Conservation (phyloP, 1,284 basidiomycete genomes). For the Ganoderma leucocontextum region DNA sequence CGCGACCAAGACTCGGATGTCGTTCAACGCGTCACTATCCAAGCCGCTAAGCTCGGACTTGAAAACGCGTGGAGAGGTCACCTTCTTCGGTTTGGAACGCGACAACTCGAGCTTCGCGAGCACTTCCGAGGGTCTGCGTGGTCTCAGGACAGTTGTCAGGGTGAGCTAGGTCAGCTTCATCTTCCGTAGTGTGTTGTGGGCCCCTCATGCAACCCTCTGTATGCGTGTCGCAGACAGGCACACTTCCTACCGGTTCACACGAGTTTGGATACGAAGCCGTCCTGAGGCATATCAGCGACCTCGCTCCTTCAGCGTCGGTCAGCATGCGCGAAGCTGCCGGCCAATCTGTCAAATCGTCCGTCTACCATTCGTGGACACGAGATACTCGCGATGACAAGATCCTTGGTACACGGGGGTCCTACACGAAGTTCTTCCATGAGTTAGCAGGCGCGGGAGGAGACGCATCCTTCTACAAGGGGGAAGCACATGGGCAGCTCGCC, state of each 20-base stretch:
- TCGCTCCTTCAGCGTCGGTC: conserved; percentile 80
- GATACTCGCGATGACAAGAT: conserved; percentile 87
- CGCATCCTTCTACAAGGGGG: conserved; percentile 76
- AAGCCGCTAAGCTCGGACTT: conserved; percentile 68
- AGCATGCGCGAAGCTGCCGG: conserved; percentile 88
- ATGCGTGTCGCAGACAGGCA: conserved; percentile 50
- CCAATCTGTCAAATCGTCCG: conserved; percentile 82
- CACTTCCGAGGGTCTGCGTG: conserved; percentile 72
- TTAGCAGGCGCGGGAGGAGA: conserved; percentile 82
- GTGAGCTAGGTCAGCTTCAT: conserved; percentile 56
- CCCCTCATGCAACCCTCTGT: conserved; percentile 34
- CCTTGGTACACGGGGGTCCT: conserved; percentile 67
- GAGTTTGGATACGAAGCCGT: conserved; percentile 87
- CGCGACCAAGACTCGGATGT: conserved; percentile 89
- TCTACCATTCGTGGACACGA: conserved; percentile 80
- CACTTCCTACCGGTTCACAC: conserved; percentile 62
- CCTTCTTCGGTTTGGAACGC: conserved; percentile 68
- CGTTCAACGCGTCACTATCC: conserved; percentile 76
- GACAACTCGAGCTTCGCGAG: conserved; percentile 79
- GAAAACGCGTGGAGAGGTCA: conserved; percentile 68
- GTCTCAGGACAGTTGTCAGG: conserved; percentile 71
- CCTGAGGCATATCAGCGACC: conserved; percentile 74
- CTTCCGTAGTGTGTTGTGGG: conserved; percentile 33
- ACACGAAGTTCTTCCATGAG: conserved; percentile 75
- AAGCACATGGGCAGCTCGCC: conserved; percentile 73